Evolutionary conservation across 2,329 filamentous ascomycete species (phyloP), one percentile per base, ranked within the genome.

Genomic region (Nothomitra cinnamomea): DNA sequence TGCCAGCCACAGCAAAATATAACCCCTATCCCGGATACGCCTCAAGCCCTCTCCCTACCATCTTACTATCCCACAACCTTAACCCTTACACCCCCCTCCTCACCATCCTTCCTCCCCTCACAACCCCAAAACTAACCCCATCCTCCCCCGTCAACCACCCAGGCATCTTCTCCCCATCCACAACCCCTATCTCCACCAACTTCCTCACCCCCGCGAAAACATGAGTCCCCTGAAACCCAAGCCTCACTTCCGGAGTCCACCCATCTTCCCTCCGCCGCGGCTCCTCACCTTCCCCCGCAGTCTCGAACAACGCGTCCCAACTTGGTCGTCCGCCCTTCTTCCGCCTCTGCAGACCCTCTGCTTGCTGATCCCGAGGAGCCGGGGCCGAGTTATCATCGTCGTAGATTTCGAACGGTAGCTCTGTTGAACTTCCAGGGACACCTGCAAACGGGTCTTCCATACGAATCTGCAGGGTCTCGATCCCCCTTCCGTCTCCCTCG

Each of bases 111-210:
- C 87, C 86, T 55, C 78, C 66, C 58, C 73, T 75, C 2, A 94
- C 79, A 25, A 79, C 75, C 0, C 85, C 84, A 38, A 81, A 73
- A 53, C 85, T 92, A 3, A 92, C 80, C 0, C 82, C 84, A 45
- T 87, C 84, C 61, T 94, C 87, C 1, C 87, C 88, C 1, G 87
- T 92, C 82, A 94, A 83, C 87, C 87, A 94, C 0, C 84, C 84
- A 0, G 88, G 87, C 83, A 94, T 89, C 53, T 72, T 77, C 61
- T 81, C 76, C 1, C 86, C 83, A 62, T 94, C 80, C 24, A 94
- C 71, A 51, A 85, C 73, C 0, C 86, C 87, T 15, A 78, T 69
- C 65, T 94, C 87, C 0, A 90, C 83, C 32, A 94, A 72, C 61
- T 83, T 79, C 49, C 86, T 76, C 22, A 94, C 73, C 0, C 88